Conservation (phyloP, 352 stramenopile genomes). For the Elongisporangium anandrum region DNA sequence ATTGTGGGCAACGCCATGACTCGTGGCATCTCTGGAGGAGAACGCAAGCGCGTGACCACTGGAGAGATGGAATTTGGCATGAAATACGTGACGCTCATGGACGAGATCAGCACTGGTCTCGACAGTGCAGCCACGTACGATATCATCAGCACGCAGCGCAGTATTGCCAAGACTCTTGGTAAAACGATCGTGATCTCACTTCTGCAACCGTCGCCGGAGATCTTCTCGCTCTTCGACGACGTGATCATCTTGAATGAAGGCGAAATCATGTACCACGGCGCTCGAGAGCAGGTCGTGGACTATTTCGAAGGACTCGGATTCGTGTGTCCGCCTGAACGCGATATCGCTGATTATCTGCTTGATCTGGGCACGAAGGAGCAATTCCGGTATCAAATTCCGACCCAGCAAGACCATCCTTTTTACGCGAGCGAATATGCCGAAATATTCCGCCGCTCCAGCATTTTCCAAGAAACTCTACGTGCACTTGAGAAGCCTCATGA, state of each 20-base stretch:
- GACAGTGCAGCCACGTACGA: conserved; percentile 32
- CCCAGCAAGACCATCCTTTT: too few relatives aligned
- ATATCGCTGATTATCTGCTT: too few relatives aligned
- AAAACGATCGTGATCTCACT: conserved; percentile 45
- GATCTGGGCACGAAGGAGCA: too few relatives aligned
- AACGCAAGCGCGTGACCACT: conserved; percentile 88
- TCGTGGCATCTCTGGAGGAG: too few relatives aligned
- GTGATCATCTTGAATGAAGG: conserved; percentile 22
- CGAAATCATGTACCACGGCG: conserved; percentile 22
- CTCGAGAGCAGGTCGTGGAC: too few relatives aligned
- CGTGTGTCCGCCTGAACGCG: too few relatives aligned
- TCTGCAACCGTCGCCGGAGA: conserved; percentile 57
- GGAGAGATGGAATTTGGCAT: conserved; percentile 82
- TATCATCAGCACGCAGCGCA: conserved; percentile 17
- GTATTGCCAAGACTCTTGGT: conserved; percentile 13
- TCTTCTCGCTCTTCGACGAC: conserved; percentile 21
- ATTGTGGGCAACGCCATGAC: too few relatives aligned
- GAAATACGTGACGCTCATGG: conserved; percentile 62
- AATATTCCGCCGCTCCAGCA: too few relatives aligned
- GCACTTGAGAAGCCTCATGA: conserved; percentile 45
- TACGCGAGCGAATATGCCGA: too few relatives aligned
- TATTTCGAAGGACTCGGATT: too few relatives aligned
- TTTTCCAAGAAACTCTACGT: too few relatives aligned
- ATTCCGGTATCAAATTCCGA: too few relatives aligned
- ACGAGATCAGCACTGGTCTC: conserved; percentile 61